phyloP scores from a whole-genome alignment of 495 filamentous ascomycete species.

The Penicillium bovifimosum region DNA sequence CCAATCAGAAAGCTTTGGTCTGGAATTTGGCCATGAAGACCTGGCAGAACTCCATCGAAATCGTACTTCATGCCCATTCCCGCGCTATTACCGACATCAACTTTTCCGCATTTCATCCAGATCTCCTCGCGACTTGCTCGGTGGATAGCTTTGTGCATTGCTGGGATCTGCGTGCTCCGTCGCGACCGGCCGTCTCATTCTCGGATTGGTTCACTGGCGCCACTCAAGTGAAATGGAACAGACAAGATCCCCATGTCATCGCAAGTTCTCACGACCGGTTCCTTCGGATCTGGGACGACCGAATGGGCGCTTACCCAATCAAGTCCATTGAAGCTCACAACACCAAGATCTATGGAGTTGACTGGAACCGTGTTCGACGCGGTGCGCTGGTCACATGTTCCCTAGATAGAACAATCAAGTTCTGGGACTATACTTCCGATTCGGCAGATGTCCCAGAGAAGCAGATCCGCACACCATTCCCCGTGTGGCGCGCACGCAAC shows the following conservation, averaged over 20 bases:
- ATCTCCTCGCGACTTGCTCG: constrained; percentile 82
- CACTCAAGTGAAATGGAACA: constrained; percentile 94
- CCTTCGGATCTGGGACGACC: constrained; percentile 85
- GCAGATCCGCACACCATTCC: constrained; percentile 74
- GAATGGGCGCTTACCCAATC: constrained; percentile 72
- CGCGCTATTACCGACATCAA: constrained; percentile 96
- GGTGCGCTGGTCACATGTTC: constrained; percentile 80
- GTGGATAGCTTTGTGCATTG: constrained; percentile 92
- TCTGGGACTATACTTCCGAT: constrained; percentile 75
- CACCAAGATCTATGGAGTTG: constrained; percentile 95
- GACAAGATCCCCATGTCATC: constrained; percentile 76
- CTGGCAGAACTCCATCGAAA: constrained; percentile 72
- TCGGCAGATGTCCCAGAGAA: constrained; percentile 63
- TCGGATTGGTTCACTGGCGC: constrained; percentile 94
- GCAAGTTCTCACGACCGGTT: constrained; percentile 87
- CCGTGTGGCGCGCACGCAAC: constrained; percentile 89
- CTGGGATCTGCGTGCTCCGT: constrained; percentile 79
- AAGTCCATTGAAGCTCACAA: constrained; percentile 81
- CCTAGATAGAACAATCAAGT: constrained; percentile 85
- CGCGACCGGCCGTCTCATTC: constrained; percentile 72
- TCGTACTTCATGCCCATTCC: constrained; percentile 83
- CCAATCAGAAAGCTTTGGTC: constrained; percentile 90
- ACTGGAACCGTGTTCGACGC: constrained; percentile 78
- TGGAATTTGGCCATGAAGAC: constrained; percentile 83
- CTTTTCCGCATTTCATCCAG: constrained; percentile 88